A percentile compares a stretch with the other conserved stretches of the same genome.
phyloP scores from a whole-genome alignment of 2,329 filamentous ascomycete genomes.

The Chrysoporthe austroafricana region DNA sequence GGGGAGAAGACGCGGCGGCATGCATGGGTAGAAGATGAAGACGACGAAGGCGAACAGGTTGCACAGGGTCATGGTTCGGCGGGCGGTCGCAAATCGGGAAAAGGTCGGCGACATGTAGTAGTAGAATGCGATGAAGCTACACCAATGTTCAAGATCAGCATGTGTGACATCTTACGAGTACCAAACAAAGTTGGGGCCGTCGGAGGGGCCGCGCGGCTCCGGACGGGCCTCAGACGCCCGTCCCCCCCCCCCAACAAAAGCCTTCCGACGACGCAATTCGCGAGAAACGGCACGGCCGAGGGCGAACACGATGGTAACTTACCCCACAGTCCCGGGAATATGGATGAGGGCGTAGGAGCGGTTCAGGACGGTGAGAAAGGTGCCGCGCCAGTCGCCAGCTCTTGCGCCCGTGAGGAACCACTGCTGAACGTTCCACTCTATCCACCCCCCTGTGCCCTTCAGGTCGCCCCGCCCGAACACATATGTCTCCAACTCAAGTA shows the following conservation, averaged over 20 bases:
- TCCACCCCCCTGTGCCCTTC: slow-evolving; percentile 40
- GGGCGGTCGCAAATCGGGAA: slow-evolving; percentile 41
- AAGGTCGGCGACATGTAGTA: slow-evolving; percentile 57
- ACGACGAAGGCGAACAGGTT: slow-evolving; percentile 61
- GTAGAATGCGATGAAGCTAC: slow-evolving; percentile 66
- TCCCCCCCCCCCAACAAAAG: too few relatives aligned
- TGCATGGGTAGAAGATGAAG: slow-evolving; percentile 63
- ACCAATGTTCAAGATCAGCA: slow-evolving; percentile 1
- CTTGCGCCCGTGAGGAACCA: slow-evolving; percentile 49
- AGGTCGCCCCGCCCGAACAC: slow-evolving; percentile 33
- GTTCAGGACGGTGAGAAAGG: slow-evolving; percentile 49
- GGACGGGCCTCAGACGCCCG: too few relatives aligned
- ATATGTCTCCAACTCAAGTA: slow-evolving; percentile 46
- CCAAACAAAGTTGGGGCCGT: not conserved
- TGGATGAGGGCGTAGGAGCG: slow-evolving; percentile 54
- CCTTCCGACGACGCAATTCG: not conserved
- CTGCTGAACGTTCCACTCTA: slow-evolving; percentile 49
- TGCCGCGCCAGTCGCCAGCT: slow-evolving; percentile 38
- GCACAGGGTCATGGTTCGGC: slow-evolving; percentile 51
- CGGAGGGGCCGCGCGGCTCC: not conserved
- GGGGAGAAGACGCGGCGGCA: slow-evolving; percentile 62
- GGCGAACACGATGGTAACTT: slow-evolving; percentile 7
- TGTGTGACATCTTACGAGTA: not conserved
- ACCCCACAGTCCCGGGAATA: slow-evolving; percentile 55
- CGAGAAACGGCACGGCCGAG: not conserved